These are phyloP conservation scores for Ascomycota sp. DNA, from an alignment of 2,329 filamentous ascomycete species.

Conservation along the genomic window DNA sequence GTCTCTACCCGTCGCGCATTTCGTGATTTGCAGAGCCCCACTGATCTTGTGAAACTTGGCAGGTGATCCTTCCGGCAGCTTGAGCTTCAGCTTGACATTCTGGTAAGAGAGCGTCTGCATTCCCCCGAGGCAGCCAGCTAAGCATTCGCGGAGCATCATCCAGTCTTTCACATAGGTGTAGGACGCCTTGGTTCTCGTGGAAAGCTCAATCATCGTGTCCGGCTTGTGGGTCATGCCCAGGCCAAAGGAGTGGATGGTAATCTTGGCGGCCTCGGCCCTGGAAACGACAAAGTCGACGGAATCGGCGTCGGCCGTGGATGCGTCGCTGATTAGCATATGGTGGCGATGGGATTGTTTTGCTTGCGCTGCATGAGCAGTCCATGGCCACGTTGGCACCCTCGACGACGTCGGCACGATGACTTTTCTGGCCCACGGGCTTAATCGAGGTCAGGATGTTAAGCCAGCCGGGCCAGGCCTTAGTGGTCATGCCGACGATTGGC, in stretches of 20 bases:
- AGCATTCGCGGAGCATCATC: constrained; percentile 98
- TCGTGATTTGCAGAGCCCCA: constrained; percentile 86
- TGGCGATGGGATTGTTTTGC: constrained; percentile 84
- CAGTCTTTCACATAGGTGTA: constrained; percentile 99
- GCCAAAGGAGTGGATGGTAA: constrained; percentile 90
- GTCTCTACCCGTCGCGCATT: constrained; percentile 82
- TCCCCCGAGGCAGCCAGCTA: constrained; percentile 79
- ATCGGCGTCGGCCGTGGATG: constrained; percentile 80
- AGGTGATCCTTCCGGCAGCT: constrained; percentile 83
- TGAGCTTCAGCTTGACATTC: constrained; percentile 89
- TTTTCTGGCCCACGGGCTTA: constrained; percentile 89
- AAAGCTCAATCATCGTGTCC: constrained; percentile 95
- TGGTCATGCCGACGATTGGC: constrained; percentile 93
- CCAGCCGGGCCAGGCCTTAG: constrained; percentile 88
- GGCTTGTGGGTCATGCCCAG: constrained; percentile 94
- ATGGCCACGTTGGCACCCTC: constrained; percentile 96
- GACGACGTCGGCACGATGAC: constrained; percentile 84
- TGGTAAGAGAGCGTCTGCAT: constrained; percentile 94
- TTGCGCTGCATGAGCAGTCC: constrained; percentile 97
- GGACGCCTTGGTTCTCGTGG: constrained; percentile 83
- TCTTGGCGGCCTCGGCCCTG: constrained; percentile 88
- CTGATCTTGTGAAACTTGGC: constrained; percentile 98
- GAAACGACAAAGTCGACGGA: constrained; percentile 97
- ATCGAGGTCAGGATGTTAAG: constrained; percentile 68
- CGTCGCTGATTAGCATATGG: constrained; percentile 96